Evolutionary conservation across 2,329 filamentous ascomycete genomes (phyloP).

Genomic region (Paecilomyces niveus): DNA sequence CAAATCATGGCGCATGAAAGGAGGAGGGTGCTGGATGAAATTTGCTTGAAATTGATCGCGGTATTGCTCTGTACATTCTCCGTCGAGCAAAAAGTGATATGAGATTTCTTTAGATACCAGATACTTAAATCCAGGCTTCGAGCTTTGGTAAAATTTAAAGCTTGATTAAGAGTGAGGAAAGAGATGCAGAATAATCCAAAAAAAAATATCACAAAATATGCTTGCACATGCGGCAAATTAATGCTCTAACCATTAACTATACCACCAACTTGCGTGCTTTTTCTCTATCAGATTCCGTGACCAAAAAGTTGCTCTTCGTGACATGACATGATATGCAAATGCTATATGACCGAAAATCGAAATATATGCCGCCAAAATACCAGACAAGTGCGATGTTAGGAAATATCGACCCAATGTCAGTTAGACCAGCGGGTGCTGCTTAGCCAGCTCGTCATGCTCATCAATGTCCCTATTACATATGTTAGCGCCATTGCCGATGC

Average conservation of each 20-base stretch:
- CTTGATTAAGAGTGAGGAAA: not conserved
- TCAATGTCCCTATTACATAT: conserved; percentile 63
- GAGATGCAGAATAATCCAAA: not conserved
- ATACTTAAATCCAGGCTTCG: not conserved
- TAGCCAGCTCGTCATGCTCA: conserved; percentile 71
- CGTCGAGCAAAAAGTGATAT: not conserved
- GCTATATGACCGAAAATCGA: conserved; percentile 2
- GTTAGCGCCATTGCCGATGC: conserved; percentile 11
- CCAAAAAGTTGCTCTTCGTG: conserved; percentile 9
- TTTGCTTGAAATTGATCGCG: not conserved
- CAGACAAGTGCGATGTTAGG: not conserved
- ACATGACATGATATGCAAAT: conserved; percentile 9
- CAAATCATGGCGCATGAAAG: not conserved
- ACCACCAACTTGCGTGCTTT: conserved; percentile 3
- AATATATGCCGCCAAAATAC: conserved; percentile 10
- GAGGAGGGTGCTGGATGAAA: not conserved
- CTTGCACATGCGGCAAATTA: not conserved
- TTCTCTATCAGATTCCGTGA: conserved; percentile 14
- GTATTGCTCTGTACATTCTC: not conserved
- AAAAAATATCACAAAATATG: not conserved
- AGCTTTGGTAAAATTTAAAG: not conserved
- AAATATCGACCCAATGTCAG: not conserved
- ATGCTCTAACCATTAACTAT: not conserved
- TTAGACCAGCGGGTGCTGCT: conserved; percentile 32
- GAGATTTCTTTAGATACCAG: not conserved